Base-by-base conservation (phyloP, 1,139 yeast species). In the Geotrichum klebahnii region DNA sequence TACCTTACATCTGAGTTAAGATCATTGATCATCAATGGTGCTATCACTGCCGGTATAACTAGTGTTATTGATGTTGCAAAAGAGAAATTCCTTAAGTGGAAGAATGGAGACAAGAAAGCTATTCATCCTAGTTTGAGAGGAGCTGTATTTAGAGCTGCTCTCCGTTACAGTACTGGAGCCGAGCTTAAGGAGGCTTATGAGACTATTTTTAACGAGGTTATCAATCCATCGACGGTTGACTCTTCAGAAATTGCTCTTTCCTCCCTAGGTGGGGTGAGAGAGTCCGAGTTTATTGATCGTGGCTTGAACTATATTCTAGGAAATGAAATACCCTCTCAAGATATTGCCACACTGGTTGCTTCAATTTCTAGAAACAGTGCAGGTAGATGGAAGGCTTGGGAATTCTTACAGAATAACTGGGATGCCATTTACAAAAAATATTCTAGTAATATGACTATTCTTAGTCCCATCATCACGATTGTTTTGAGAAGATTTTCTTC, bases 171-270 rank as follows among this genome's bases (percentile, higher is more conserved):
- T n/a, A 64, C 73, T 10, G 70, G 63, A 2, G 57, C 47, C 6
- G 63, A 61, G 46, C 59, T 65, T 12, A 53, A 69, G 22, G 72
- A 64, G 5, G 76, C 76, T 33, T 80, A 77, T 57, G 74, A 76
- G 2, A 59, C 67, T 1, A 73, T 84, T 23, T 64, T 76, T 52
- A 62, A 69, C 16, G 81, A 82, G 60, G 77, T 80, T 35, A 64
- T 69, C 6, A 61, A 68, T n/a, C 86, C 92, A 5, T 66, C 76
- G 1, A 71, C 86, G 2, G 75, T 83, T 52, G 90, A 83, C 64
- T 77, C 85, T 4, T 72, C 82, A 53, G 95, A 84, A 65, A 71
- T 79, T 47, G 84, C 86, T 0, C 69, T 84, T 33, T 64, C 66
- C 17, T 79, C 90, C 0, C 67, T 84, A 48, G 92, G 92, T 3